Conservation (phyloP, 108 stramenopile genomes). For the Cylindrotheca fusiformis region DNA sequence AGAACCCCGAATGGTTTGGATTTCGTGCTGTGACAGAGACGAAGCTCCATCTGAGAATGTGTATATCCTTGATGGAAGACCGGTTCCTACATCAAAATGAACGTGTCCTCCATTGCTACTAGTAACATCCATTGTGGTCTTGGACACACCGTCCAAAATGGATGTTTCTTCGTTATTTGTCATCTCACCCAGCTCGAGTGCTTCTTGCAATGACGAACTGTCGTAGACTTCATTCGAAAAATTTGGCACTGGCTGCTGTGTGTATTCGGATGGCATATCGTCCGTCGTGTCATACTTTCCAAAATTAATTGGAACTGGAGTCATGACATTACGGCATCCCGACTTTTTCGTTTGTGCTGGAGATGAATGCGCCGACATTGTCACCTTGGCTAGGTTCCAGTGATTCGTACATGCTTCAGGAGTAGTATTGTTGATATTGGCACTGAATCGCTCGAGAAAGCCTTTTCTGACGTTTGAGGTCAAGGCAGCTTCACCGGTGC, state of each 20-base stretch:
- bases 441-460: too few species aligned
- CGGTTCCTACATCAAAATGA: constrained; percentile 43
- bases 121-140: constrained; percentile 32
- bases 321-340: background rate
- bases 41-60: constrained; percentile 4
- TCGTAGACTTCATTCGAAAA: too few species aligned
- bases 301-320: background rate
- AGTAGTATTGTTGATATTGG: too few species aligned
- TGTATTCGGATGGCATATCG: too few species aligned
- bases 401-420: too few species aligned
- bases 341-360: background rate
- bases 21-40: constrained; percentile 15
- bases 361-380: too few species aligned
- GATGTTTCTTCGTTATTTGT: constrained; percentile 9
- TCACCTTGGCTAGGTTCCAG: too few species aligned
- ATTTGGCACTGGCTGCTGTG: too few species aligned
- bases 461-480: too few species aligned
- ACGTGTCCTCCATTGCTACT: constrained; percentile 52
- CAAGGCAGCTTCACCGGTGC: too few species aligned
- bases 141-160: constrained; percentile 30
- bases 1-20: constrained; percentile 36
- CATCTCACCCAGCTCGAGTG: constrained; percentile 13
- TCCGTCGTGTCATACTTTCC: too few species aligned
- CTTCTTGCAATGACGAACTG: constrained; percentile 2
- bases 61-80: constrained; percentile 19